Conservation (phyloP, 1,284 basidiomycete species). For the Tremellales sp. region DNA sequence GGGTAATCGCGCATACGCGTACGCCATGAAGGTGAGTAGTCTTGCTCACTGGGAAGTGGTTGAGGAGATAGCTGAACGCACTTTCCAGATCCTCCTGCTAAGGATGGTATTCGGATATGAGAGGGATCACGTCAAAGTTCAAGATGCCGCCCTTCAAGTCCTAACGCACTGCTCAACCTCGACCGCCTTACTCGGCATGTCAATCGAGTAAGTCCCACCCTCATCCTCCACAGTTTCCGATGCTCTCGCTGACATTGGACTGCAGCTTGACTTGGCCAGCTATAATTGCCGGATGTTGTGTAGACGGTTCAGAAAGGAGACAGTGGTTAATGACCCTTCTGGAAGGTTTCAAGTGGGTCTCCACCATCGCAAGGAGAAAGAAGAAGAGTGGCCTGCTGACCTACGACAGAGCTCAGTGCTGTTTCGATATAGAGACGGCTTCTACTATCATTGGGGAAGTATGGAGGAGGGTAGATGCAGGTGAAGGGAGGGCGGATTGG, state of each 20-base stretch:
- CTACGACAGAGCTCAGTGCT: conserved; percentile 41
- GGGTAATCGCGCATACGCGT: conserved; percentile 47
- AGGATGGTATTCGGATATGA: conserved; percentile 51
- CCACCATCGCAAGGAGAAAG: neutral
- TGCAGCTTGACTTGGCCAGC: conserved; percentile 52
- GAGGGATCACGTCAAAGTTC: conserved; percentile 48
- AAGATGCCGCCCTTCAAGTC: conserved; percentile 41
- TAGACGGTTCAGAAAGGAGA: conserved; percentile 41
- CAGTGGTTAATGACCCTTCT: conserved; percentile 50
- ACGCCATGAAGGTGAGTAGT: conserved; percentile 47
- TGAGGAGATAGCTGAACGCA: neutral
- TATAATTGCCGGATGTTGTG: conserved; percentile 52
- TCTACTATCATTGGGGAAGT: conserved; percentile 52
- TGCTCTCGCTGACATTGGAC: conserved; percentile 1
- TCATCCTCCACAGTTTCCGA: neutral
- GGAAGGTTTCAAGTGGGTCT: conserved; percentile 51
- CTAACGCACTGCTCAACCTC: conserved; percentile 42
- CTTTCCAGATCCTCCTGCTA: conserved; percentile 51
- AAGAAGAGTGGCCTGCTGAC: conserved; percentile 20
- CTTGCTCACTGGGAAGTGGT: conserved; percentile 1
- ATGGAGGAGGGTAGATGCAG: conserved; percentile 39
- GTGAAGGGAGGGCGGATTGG: conserved; percentile 36
- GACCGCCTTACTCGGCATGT: conserved; percentile 45
- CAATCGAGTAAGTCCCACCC: conserved; percentile 36
- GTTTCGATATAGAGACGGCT: conserved; percentile 56